Percentiles rank a stretch among this genome's conserved stretches.
These are phyloP conservation scores for Rostrohypoxylon terebratum DNA, from an alignment of 495 filamentous ascomycete genomes.

Conservation along the genomic window DNA sequence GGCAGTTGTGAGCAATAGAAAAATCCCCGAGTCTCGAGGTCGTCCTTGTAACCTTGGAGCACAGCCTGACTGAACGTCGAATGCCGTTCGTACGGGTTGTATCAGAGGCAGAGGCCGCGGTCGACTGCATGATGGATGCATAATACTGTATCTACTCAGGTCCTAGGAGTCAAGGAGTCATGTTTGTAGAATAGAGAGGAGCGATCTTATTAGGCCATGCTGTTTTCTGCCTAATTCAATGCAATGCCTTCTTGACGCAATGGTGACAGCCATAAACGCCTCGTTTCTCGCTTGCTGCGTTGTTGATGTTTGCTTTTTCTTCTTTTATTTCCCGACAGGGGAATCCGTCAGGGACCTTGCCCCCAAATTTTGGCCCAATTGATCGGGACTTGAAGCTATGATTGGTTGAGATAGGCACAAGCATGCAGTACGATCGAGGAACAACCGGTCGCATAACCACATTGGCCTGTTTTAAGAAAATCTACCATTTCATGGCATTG, in stretches of 20 bases:
- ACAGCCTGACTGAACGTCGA: constrained; percentile 37
- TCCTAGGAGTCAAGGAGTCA: neutral
- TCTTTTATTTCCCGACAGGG: constrained; percentile 22
- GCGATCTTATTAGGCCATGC: constrained; percentile 29
- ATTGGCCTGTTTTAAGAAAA: constrained; percentile 40
- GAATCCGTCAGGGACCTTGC: constrained; percentile 24
- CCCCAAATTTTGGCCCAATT: constrained; percentile 43
- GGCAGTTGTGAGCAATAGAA: constrained; percentile 39
- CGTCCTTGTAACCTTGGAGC: constrained; percentile 39
- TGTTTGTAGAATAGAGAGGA: constrained; percentile 17
- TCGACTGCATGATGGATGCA: constrained; percentile 27
- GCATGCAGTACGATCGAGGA: constrained; percentile 30
- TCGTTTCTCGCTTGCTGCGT: constrained; percentile 30
- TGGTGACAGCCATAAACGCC: constrained; percentile 27
- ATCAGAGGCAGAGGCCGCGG: constrained; percentile 19
- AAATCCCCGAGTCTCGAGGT: constrained; percentile 42
- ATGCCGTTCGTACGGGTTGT: constrained; percentile 19
- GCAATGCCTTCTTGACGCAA: constrained; percentile 33
- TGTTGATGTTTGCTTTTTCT: constrained; percentile 38
- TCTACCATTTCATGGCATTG: constrained; percentile 7
- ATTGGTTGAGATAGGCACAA: constrained; percentile 26
- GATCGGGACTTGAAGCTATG: constrained; percentile 35
- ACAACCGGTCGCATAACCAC: constrained; percentile 40
- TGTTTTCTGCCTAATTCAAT: constrained; percentile 37
- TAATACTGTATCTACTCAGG: neutral